A percentile compares a stretch with the other conserved stretches of the same genome.
Conservation (phyloP, 2,329 filamentous ascomycete species). For the Fusarium floridanum region DNA sequence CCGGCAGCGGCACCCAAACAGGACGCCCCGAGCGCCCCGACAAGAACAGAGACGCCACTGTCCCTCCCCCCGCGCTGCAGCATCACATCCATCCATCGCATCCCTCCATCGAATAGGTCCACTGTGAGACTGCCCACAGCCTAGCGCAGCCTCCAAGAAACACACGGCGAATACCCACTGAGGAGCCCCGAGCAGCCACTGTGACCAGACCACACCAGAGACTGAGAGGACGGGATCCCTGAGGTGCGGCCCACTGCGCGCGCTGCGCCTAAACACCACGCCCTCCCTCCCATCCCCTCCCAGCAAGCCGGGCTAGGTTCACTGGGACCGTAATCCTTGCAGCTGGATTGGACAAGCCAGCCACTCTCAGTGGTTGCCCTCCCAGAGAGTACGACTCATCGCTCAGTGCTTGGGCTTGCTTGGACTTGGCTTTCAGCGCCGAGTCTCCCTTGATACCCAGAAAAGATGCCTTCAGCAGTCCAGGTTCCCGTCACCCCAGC, state of each 20-base stretch:
- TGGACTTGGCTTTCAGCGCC: conserved; percentile 27
- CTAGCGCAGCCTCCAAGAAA: conserved; percentile 23
- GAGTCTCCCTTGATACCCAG: conserved; percentile 41
- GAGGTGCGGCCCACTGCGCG: conserved; percentile 28
- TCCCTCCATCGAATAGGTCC: conserved; percentile 1
- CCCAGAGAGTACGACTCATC: conserved; percentile 36
- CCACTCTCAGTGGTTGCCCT: conserved; percentile 31
- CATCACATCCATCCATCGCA: conserved; percentile 3
- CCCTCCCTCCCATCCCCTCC: conserved; percentile 10
- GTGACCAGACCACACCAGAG: conserved; percentile 3
- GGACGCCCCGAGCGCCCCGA: conserved; percentile 27
- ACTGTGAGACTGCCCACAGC: conserved; percentile 10
- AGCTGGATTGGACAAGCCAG: conserved; percentile 38
- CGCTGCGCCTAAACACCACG: conserved; percentile 16
- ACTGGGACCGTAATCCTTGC: conserved; percentile 34
- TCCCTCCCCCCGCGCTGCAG: neutral
- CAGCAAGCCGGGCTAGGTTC: conserved; percentile 40
- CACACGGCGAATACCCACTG: conserved; percentile 32
- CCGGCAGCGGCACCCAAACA: conserved; percentile 16
- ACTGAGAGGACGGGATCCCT: conserved; percentile 32
- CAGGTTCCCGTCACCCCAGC: conserved; percentile 46
- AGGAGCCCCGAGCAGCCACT: conserved; percentile 30
- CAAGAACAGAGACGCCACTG: conserved; percentile 11
- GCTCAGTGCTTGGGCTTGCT: conserved; percentile 35
- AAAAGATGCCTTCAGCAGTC: conserved; percentile 50